A percentile compares a stretch with the other conserved stretches of the same genome.
phyloP scores from a whole-genome alignment of 208 protist species.

The Strigomonas culicis region DNA sequence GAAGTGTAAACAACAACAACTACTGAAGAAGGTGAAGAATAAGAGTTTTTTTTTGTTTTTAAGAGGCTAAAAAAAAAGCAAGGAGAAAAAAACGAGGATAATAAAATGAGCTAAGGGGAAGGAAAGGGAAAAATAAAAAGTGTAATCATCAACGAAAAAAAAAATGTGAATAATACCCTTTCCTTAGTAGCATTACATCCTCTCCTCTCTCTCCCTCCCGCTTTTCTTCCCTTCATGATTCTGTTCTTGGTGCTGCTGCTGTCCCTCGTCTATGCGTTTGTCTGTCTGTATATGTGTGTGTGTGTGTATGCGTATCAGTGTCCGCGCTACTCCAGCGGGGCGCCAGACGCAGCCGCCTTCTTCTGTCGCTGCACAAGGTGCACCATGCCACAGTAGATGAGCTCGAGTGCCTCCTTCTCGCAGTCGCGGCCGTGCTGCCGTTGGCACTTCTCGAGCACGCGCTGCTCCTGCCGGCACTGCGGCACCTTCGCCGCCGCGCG shows the following conservation, averaged over 20 bases:
- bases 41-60: neutral
- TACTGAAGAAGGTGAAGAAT: conserved; percentile 5
- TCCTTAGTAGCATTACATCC: neutral
- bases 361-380: conserved; percentile 48
- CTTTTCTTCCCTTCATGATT: neutral
- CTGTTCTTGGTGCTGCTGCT: neutral
- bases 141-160: conserved; percentile 8
- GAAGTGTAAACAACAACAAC: neutral
- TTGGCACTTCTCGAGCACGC: conserved; percentile 52
- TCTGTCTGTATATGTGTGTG: too few relatives aligned
- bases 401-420: conserved; percentile 75
- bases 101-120: neutral
- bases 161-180: conserved; percentile 16
- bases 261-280: too few relatives aligned
- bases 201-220: conserved; percentile 2
- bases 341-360: too few relatives aligned
- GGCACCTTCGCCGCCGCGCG: conserved; percentile 50
- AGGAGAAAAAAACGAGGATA: neutral
- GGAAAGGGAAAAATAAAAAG: conserved; percentile 2
- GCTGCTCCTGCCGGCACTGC: conserved; percentile 61
- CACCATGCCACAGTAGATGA: conserved; percentile 84
- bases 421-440: conserved; percentile 43
- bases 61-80: conserved; percentile 6
- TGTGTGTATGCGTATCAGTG: too few relatives aligned
- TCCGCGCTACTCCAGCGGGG: too few relatives aligned